Evolutionary conservation across 768 basidiomycete genomes (phyloP), one percentile per base, ranked within the genome.

Genomic region (Termitomyces sp.): DNA sequence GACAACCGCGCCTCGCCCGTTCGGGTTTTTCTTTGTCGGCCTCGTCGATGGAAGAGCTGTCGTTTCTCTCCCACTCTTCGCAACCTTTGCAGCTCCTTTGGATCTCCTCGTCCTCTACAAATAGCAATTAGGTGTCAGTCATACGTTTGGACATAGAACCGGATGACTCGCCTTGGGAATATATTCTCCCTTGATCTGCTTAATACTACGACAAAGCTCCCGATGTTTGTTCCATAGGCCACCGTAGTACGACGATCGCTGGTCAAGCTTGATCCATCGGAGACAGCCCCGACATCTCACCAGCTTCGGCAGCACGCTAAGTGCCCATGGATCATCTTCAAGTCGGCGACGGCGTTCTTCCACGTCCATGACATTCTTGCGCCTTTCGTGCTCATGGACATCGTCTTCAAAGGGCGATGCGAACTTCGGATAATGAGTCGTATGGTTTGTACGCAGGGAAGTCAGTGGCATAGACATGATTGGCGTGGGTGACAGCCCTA

Each of bases 191-290:
- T 32, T 49, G 30, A 54, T 45, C 37, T 22, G 21, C 53, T 42
- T 58, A n/a, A 58, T 51, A 8, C 43, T 44, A 7, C 48, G 53
- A 35, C 57, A 58, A 14, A 51, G 30, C 34, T 46, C 44, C 3
- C 53, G 48, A 37, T 58, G 57, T 41, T 58, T 58, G 2, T 51
- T 45, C 53, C 53, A 58, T 9, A 58, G 43, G 9, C 53, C 49
- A 32, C 37, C 21, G 37, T 58, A 58, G 30, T 58, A 58, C 49
- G 51, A 34, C 7, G 53, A 54, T 10, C 57, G 48, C 19, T 47
- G 53, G 49, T 58, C 57, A 7, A 58, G 57, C 51, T 55, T 54
- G 38, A 58, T 54, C 53, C 53, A 54, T 19, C 53, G 53, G 11
- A n/a, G 9, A 42, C 53, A 58, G 15, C 57, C 57, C 7, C 49